phyloP scores from a whole-genome alignment of 495 filamentous ascomycete genomes.

The Immersiella caudata region DNA sequence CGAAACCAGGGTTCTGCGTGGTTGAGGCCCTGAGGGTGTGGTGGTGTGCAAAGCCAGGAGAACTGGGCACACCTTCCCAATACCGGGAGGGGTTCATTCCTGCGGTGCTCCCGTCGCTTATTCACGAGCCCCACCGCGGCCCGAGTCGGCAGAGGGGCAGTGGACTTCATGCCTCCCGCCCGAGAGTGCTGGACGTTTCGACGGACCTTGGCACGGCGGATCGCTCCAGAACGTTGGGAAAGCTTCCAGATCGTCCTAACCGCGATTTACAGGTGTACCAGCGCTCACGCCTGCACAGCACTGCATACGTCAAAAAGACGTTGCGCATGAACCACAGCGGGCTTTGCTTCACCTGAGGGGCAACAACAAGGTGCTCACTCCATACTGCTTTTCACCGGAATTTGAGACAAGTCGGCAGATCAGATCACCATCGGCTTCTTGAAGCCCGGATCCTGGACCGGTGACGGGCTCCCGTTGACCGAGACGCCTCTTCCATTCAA shows the following conservation, averaged over 20 bases:
- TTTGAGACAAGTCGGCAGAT: conserved; percentile 6
- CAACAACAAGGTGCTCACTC: neutral
- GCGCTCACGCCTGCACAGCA: neutral
- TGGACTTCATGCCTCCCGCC: conserved; percentile 3
- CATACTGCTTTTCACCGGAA: neutral
- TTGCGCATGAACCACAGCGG: neutral
- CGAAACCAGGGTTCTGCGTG: neutral
- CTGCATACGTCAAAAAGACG: neutral
- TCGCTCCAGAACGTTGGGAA: neutral
- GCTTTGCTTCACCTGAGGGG: neutral
- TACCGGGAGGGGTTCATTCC: neutral
- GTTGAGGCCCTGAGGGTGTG: neutral
- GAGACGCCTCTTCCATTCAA: neutral
- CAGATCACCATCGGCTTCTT: conserved; percentile 4
- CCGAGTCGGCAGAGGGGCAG: conserved; percentile 6
- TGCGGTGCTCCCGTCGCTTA: conserved; percentile 2
- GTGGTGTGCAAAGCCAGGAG: neutral
- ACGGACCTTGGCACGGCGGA: neutral
- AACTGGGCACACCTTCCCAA: neutral
- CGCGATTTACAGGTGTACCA: neutral
- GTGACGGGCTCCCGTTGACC: neutral
- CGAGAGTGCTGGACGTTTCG: neutral
- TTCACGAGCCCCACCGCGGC: neutral
- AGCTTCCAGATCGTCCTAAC: neutral
- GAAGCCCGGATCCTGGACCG: neutral